Percentiles rank a stretch among this genome's conserved stretches.
These are phyloP conservation scores for Wickerhamiella nectarea DNA, from an alignment of 805 yeast species.

Conservation along the genomic window DNA sequence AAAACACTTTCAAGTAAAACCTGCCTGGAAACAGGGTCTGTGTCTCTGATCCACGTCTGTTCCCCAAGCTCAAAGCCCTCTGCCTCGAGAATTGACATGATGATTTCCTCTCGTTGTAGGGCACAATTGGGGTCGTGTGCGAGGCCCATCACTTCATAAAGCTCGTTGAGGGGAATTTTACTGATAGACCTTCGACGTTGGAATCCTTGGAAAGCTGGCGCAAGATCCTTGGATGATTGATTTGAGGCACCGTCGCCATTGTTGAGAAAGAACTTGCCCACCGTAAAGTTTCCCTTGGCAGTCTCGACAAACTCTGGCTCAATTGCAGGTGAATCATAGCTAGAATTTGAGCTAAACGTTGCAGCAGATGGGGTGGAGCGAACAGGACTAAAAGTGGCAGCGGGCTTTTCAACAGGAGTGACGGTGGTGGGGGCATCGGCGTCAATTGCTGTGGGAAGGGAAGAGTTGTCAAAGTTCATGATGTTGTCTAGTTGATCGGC, in stretches of 20 bases:
- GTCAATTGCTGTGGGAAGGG: too few species aligned
- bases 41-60: constrained; percentile 76
- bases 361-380: background rate
- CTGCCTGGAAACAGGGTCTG: constrained; percentile 40
- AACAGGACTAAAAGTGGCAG: too few species aligned
- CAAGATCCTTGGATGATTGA: background rate
- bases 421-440: too few species aligned
- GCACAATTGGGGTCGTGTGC: constrained; percentile 27
- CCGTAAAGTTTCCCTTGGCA: background rate
- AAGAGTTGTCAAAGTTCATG: too few species aligned
- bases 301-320: background rate
- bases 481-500: too few species aligned
- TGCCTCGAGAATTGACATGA: constrained; percentile 29
- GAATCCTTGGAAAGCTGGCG: background rate
- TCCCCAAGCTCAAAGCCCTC: constrained; percentile 63
- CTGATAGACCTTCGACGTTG: constrained; percentile 23
- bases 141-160: constrained; percentile 30
- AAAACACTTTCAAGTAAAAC: constrained; percentile 37
- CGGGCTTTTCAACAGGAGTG: too few species aligned
- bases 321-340: background rate
- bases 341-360: background rate
- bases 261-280: background rate
- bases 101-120: constrained; percentile 26
- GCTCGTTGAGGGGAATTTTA: constrained; percentile 27
- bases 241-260: background rate